These are phyloP conservation scores for Cercospora berteroae DNA, from an alignment of 2,329 filamentous ascomycete genomes.

Conservation along the genomic window DNA sequence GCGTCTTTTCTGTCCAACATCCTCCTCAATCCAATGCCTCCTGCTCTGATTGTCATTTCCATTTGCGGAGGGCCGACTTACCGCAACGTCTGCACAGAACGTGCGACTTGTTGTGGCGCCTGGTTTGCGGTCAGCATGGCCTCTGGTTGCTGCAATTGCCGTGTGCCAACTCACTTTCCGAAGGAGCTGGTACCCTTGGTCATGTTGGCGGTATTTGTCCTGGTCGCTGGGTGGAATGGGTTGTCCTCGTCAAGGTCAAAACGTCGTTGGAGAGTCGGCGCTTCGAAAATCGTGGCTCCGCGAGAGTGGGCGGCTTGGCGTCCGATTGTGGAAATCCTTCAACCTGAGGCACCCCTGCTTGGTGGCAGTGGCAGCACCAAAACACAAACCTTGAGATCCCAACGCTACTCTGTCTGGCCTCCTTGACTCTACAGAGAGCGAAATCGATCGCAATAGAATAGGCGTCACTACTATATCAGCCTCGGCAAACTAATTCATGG, in stretches of 20 bases:
- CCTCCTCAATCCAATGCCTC: neutral
- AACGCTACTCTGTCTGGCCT: neutral
- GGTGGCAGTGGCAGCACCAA: neutral
- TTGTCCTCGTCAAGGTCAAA: constrained; percentile 4
- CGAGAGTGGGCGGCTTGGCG: constrained; percentile 2
- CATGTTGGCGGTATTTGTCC: constrained; percentile 14
- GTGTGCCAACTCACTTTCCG: constrained; percentile 10
- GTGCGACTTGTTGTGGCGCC: constrained; percentile 98
- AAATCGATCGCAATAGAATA: neutral
- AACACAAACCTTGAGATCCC: neutral
- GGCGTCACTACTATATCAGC: neutral
- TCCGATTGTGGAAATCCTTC: neutral
- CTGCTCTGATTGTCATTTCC: constrained; percentile 6
- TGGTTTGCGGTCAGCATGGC: constrained; percentile 32
- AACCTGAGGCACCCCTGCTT: neutral
- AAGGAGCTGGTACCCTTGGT: constrained; percentile 16
- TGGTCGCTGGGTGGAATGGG: constrained; percentile 10
- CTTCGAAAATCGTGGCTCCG: constrained; percentile 5
- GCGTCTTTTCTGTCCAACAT: neutral
- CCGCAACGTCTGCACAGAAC: constrained; percentile 97
- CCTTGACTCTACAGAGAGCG: neutral
- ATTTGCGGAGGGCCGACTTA: constrained; percentile 54
- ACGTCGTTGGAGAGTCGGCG: constrained; percentile 1
- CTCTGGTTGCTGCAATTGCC: neutral
- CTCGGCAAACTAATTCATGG: neutral